Percentiles rank a stretch among this genome's conserved stretches.
Evolutionary conservation across 257 asterid species (phyloP).

Genomic region (Lycium ferocissimum): DNA sequence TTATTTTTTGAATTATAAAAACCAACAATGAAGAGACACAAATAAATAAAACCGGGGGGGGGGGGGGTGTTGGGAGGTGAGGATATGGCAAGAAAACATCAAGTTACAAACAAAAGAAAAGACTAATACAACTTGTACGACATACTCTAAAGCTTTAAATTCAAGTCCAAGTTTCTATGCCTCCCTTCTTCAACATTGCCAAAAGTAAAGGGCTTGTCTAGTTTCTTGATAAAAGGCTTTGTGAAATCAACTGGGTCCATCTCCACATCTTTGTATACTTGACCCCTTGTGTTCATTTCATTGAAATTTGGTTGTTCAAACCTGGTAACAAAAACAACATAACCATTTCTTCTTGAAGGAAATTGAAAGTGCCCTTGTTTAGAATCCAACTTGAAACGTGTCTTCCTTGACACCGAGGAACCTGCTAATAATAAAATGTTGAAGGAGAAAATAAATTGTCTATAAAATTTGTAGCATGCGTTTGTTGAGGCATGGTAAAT

Average conservation of each 20-base stretch:
- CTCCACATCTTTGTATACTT: not conserved
- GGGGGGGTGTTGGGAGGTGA: too few relatives aligned
- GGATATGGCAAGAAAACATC: not conserved
- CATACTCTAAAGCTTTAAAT: not conserved
- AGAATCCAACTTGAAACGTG: not conserved
- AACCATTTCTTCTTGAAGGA: not conserved
- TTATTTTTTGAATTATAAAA: too few relatives aligned
- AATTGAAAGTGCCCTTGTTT: not conserved
- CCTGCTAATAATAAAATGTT: not conserved
- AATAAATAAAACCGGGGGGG: too few relatives aligned
- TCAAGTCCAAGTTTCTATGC: not conserved
- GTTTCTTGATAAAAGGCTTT: not conserved
- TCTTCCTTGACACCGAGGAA: not conserved
- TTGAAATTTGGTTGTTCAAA: not conserved
- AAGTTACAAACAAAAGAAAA: not conserved
- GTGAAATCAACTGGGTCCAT: not conserved
- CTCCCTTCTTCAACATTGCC: not conserved
- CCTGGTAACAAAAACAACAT: not conserved
- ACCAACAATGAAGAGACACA: too few relatives aligned
- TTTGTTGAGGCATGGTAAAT: too few relatives aligned
- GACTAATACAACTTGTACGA: too few relatives aligned
- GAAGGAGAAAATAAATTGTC: too few relatives aligned
- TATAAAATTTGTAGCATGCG: too few relatives aligned
- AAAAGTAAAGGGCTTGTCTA: not conserved
- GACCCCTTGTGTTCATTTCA: too few relatives aligned